phyloP scores from a whole-genome alignment of 2,329 filamentous ascomycete genomes.

The Coleophoma cylindrospora region DNA sequence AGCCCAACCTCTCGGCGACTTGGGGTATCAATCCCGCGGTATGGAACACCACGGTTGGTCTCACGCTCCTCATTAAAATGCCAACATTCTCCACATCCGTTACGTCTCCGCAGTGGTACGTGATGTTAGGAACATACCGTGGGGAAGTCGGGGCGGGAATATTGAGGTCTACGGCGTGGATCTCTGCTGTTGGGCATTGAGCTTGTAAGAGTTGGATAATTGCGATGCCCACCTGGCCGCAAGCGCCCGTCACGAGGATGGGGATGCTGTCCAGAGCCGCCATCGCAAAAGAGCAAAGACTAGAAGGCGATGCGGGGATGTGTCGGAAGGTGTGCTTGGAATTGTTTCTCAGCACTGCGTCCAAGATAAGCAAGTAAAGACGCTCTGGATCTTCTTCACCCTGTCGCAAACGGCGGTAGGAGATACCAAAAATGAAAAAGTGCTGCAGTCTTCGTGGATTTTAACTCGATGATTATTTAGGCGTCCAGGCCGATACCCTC shows the following conservation, averaged over 20 bases:
- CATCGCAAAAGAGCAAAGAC: too few species aligned
- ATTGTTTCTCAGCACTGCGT: too few species aligned
- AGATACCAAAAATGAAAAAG: too few species aligned
- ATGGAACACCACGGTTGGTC: slow-evolving; percentile 40
- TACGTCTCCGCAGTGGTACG: slow-evolving; percentile 42
- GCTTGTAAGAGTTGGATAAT: slow-evolving; percentile 38
- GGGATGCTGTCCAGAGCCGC: neutral
- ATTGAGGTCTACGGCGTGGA: slow-evolving; percentile 40
- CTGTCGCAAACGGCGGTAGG: too few species aligned
- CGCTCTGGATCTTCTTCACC: too few species aligned
- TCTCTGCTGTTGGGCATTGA: slow-evolving; percentile 29
- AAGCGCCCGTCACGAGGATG: slow-evolving; percentile 38
- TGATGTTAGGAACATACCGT: slow-evolving; percentile 31
- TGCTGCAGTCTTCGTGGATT: too few species aligned
- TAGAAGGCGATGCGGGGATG: too few species aligned
- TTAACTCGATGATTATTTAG: too few species aligned
- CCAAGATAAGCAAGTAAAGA: too few species aligned
- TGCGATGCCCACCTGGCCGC: slow-evolving; percentile 42
- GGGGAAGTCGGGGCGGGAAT: slow-evolving; percentile 16
- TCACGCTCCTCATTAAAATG: slow-evolving; percentile 32
- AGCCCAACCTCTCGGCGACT: slow-evolving; percentile 26
- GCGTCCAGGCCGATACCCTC: too few species aligned
- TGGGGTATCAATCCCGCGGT: slow-evolving; percentile 36
- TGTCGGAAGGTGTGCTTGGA: too few species aligned
- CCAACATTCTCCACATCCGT: slow-evolving; percentile 35